Conservation (phyloP, 768 basidiomycete species). For the Calocybe gangraenosa region DNA sequence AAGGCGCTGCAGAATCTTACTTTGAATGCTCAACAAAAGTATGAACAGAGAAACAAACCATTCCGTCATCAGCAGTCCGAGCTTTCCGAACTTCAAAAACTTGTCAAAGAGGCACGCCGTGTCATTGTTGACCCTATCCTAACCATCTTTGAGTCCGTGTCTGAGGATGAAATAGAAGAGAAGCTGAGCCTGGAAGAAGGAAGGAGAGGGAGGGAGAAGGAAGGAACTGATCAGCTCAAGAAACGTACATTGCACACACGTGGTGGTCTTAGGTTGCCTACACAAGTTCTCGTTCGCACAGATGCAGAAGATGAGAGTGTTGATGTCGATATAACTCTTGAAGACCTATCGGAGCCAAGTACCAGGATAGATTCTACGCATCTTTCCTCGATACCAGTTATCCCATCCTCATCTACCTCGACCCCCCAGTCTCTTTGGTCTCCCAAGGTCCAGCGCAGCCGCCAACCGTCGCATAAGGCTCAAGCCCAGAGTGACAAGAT, state of each 20-base stretch:
- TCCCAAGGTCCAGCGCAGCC: not conserved
- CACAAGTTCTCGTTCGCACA: conserved; percentile 46
- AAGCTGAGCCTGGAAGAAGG: conserved; percentile 35
- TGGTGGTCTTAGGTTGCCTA: conserved; percentile 28
- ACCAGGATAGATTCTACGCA: conserved; percentile 5
- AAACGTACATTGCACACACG: conserved; percentile 38
- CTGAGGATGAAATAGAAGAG: conserved; percentile 32
- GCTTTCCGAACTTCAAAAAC: conserved; percentile 16
- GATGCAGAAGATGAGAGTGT: conserved; percentile 59
- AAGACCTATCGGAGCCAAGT: conserved; percentile 15
- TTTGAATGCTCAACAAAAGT: conserved; percentile 27
- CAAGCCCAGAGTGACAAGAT: conserved; percentile 3
- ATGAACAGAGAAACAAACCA: conserved; percentile 22
- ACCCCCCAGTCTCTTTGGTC: not conserved
- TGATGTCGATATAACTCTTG: conserved; percentile 52
- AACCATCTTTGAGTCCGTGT: conserved; percentile 26
- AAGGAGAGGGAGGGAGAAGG: conserved; percentile 40
- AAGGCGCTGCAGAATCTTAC: conserved; percentile 47
- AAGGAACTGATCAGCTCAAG: conserved; percentile 55
- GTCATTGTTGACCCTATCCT: conserved; percentile 49
- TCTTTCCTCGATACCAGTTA: not conserved
- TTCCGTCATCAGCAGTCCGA: conserved; percentile 11
- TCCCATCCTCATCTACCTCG: not conserved
- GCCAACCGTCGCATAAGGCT: conserved; percentile 3
- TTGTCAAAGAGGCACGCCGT: conserved; percentile 32